Evolutionary conservation across 345 rosid species (phyloP).

Genomic region (Tarenaya hassleriana): DNA sequence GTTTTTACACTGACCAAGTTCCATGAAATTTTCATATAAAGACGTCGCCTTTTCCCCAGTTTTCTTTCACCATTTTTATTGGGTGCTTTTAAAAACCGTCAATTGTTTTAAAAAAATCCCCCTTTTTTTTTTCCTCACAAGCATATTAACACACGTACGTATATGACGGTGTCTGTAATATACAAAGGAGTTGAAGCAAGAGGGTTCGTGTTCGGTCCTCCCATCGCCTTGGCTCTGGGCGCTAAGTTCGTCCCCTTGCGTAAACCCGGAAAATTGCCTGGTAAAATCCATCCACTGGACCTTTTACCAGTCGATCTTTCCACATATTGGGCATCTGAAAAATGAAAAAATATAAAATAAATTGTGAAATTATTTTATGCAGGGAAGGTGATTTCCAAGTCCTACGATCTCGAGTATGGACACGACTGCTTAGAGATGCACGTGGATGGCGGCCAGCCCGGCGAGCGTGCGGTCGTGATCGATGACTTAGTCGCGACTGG

Average conservation of each 20-base stretch:
- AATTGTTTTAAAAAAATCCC: too few species aligned
- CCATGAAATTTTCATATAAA: too few species aligned
- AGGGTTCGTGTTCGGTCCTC: constrained; percentile 79
- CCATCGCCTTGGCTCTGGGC: constrained; percentile 81
- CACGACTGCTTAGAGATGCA: constrained; percentile 83
- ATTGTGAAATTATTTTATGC: too few species aligned
- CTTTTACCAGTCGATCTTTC: background rate
- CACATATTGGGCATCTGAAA: constrained; percentile 8
- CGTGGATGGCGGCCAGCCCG: constrained; percentile 56
- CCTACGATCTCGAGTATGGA: constrained; percentile 76
- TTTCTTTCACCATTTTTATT: too few species aligned
- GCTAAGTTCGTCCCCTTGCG: constrained; percentile 82
- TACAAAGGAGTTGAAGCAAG: constrained; percentile 82
- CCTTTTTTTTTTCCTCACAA: too few species aligned
- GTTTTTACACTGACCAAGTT: background rate
- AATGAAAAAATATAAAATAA: background rate
- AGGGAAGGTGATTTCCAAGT: constrained; percentile 71
- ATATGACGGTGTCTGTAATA: too few species aligned
- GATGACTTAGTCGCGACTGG: constrained; percentile 92
- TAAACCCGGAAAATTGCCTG: constrained; percentile 76
- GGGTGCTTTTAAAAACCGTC: too few species aligned
- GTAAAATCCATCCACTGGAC: constrained; percentile 21
- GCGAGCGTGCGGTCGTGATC: constrained; percentile 61
- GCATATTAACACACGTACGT: too few species aligned
- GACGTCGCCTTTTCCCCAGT: too few species aligned